These are phyloP conservation scores for Byssoonygena ceratinophila DNA, from an alignment of 2,329 filamentous ascomycete genomes.

Conservation along the genomic window DNA sequence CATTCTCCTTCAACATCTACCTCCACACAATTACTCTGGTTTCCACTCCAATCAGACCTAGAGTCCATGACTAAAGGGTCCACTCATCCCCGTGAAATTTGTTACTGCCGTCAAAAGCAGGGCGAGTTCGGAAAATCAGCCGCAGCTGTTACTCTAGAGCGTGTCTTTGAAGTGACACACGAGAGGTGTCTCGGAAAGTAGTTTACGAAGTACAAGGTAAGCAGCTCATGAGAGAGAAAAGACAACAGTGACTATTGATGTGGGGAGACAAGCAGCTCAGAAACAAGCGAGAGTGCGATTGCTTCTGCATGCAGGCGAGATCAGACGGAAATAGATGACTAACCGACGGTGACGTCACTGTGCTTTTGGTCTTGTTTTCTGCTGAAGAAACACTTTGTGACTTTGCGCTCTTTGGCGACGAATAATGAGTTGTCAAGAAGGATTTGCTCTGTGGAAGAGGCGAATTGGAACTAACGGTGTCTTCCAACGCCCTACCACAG, in stretches of 20 bases:
- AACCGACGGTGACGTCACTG: too few species aligned
- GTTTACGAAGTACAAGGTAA: not conserved
- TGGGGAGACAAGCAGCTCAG: too few species aligned
- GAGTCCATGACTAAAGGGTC: conserved; percentile 2
- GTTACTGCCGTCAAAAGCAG: not conserved
- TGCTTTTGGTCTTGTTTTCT: too few species aligned
- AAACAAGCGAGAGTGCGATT: too few species aligned
- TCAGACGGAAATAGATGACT: too few species aligned
- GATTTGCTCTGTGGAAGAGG: too few species aligned
- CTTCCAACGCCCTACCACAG: too few species aligned
- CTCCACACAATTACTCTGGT: not conserved
- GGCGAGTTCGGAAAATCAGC: not conserved
- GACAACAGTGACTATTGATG: not conserved
- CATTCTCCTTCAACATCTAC: not conserved
- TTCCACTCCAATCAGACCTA: not conserved
- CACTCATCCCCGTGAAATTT: not conserved
- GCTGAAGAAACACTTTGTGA: too few species aligned
- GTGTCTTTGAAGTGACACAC: not conserved
- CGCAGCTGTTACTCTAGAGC: not conserved
- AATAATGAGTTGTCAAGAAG: too few species aligned
- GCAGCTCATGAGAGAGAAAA: not conserved
- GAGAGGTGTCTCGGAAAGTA: not conserved
- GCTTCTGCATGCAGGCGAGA: too few species aligned
- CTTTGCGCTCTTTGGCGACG: too few species aligned
- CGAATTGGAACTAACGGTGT: too few species aligned